phyloP scores from a whole-genome alignment of 352 stramenopile genomes.

The Pythium catenulatum region DNA sequence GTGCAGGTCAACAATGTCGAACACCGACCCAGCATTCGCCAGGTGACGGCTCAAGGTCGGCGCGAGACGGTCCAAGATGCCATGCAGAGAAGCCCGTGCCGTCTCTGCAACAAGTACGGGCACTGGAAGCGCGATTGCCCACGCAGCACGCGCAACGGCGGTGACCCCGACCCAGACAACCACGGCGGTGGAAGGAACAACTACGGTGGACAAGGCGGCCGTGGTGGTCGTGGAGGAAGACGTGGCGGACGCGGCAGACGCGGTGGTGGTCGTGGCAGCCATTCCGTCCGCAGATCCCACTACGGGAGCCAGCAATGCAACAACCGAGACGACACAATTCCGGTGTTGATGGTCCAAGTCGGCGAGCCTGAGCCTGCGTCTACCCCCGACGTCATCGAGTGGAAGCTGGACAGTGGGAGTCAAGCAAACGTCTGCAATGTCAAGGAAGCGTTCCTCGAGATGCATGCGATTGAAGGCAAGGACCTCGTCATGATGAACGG shows the following conservation, averaged over 20 bases:
- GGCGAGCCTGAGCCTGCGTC: too few species aligned
- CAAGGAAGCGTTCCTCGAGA: neutral
- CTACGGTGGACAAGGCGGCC: neutral
- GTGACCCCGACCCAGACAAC: neutral
- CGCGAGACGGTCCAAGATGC: neutral
- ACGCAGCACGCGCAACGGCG: neutral
- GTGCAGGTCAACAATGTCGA: slow-evolving; percentile 1
- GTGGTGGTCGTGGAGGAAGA: neutral
- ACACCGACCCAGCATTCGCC: neutral
- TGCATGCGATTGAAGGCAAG: neutral
- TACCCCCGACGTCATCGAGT: neutral
- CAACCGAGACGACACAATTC: neutral
- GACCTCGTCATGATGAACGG: slow-evolving; percentile 8
- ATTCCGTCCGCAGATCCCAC: neutral
- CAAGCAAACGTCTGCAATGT: neutral
- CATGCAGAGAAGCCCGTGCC: neutral
- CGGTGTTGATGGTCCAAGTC: neutral
- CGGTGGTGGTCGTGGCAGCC: neutral
- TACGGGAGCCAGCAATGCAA: neutral
- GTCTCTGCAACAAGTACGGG: neutral
- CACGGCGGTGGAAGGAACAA: neutral
- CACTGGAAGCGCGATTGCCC: neutral
- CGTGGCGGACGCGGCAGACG: neutral
- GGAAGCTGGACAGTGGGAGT: slow-evolving; percentile 6
- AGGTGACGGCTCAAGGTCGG: neutral